These are phyloP conservation scores for Aaosphaeria pasadenensis DNA, from an alignment of 2,329 filamentous ascomycete genomes.

Conservation along the genomic window DNA sequence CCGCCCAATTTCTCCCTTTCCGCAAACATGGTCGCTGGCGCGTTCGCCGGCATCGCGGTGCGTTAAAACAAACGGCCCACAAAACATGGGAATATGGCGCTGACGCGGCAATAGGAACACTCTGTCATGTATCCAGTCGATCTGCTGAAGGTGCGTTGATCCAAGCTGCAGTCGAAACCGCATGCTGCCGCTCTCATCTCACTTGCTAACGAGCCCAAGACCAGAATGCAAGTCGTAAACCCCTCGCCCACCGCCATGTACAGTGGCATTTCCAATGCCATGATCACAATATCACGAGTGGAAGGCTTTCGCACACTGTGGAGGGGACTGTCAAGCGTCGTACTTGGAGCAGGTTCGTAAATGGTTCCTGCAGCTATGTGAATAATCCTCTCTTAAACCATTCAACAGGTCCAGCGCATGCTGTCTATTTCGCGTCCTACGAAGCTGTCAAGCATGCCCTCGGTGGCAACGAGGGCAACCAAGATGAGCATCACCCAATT, in stretches of 20 bases:
- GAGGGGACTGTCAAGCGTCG: constrained; percentile 94
- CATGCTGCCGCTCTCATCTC: neutral
- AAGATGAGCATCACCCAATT: constrained; percentile 86
- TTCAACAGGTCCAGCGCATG: constrained; percentile 80
- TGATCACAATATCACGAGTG: constrained; percentile 83
- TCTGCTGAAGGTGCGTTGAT: constrained; percentile 77
- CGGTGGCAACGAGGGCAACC: constrained; percentile 82
- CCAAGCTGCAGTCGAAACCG: too few relatives aligned
- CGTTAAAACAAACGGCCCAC: constrained; percentile 24
- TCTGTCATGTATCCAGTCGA: constrained; percentile 99
- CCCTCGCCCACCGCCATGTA: constrained; percentile 78
- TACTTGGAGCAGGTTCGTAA: constrained; percentile 79
- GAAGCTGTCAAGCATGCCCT: constrained; percentile 95
- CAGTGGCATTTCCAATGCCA: constrained; percentile 86
- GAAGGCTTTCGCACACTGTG: constrained; percentile 91
- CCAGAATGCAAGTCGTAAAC: constrained; percentile 95
- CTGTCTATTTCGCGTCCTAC: constrained; percentile 97
- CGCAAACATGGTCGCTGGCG: constrained; percentile 94
- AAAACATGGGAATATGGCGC: constrained; percentile 2
- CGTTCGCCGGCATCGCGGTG: constrained; percentile 95
- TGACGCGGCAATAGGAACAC: constrained; percentile 67
- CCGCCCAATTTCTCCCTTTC: constrained; percentile 90
- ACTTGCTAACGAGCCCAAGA: constrained; percentile 55
- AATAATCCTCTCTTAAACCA: constrained; percentile 11
- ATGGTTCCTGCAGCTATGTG: neutral